Evolutionary conservation across 2,329 filamentous ascomycete species (phyloP).

Genomic region (Endoconidiophora laricicola): DNA sequence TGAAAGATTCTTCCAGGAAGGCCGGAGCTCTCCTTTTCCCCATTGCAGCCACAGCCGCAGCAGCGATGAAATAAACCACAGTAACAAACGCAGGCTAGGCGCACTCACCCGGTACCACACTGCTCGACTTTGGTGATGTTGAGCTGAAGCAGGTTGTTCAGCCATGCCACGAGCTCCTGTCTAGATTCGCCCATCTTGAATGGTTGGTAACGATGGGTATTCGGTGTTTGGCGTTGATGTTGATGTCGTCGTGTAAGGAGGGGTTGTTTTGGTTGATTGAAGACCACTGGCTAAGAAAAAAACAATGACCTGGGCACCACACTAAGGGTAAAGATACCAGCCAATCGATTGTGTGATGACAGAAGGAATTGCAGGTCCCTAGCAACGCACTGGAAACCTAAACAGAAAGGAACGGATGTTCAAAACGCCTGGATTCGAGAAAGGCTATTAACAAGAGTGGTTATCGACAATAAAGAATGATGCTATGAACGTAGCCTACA

Average conservation of each 20-base stretch:
- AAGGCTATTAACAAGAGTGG: background rate
- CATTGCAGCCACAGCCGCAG: no score
- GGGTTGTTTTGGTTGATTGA: constrained; percentile 4
- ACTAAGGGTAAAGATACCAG: constrained; percentile 8
- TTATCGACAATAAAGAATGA: constrained; percentile 4
- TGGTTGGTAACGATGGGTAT: constrained; percentile 2
- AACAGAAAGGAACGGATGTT: constrained; percentile 12
- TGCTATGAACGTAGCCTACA: background rate
- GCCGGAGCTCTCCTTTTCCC: no score
- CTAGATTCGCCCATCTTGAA: constrained; percentile 50
- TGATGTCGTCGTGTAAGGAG: constrained; percentile 8
- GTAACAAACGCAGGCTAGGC: background rate
- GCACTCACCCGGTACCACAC: constrained; percentile 81
- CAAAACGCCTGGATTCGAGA: constrained; percentile 8
- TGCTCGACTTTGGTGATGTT: constrained; percentile 99
- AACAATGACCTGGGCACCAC: background rate
- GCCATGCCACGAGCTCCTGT: constrained; percentile 90
- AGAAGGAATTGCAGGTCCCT: constrained; percentile 1
- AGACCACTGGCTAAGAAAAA: constrained; percentile 5
- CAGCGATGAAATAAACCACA: no score
- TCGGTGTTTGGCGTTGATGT: background rate
- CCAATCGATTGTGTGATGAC: constrained; percentile 3
- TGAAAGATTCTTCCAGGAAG: no score
- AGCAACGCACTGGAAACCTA: background rate
- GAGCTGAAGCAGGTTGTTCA: constrained; percentile 93